Evolutionary conservation across 495 filamentous ascomycete genomes (phyloP).

Genomic region (Aspergillus saccharolyticus): DNA sequence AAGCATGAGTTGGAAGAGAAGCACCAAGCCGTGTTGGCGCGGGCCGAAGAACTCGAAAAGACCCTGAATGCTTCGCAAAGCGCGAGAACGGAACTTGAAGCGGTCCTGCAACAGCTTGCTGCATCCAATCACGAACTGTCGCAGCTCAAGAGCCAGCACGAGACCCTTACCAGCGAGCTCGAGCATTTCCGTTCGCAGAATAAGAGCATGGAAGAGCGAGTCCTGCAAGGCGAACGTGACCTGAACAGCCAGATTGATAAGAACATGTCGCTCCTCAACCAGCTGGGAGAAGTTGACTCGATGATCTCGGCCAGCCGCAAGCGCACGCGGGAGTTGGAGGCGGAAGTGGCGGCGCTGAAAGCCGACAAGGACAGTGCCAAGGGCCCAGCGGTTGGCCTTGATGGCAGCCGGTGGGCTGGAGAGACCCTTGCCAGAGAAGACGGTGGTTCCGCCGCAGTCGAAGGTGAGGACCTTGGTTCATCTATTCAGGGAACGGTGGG

Average conservation of each 20-base stretch:
- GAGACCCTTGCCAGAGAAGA: constrained; percentile 25
- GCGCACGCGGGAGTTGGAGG: constrained; percentile 44
- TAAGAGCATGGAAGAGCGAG: constrained; percentile 33
- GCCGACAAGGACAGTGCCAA: constrained; percentile 24
- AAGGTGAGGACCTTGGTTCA: constrained; percentile 52
- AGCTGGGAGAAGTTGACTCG: constrained; percentile 40
- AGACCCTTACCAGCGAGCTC: constrained; percentile 25
- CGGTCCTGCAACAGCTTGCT: constrained; percentile 30
- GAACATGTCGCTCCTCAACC: constrained; percentile 45
- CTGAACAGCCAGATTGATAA: constrained; percentile 45
- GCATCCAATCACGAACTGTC: constrained; percentile 33
- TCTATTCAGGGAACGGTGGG: constrained; percentile 53
- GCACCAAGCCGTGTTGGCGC: constrained; percentile 23
- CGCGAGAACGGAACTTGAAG: constrained; percentile 33
- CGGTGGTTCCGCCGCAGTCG: constrained; percentile 36
- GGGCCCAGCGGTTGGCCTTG: constrained; percentile 25
- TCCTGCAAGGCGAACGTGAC: constrained; percentile 33
- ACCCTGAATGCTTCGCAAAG: constrained; percentile 25
- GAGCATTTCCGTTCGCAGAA: constrained; percentile 30
- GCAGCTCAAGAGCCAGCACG: constrained; percentile 30
- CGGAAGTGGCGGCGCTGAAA: constrained; percentile 39
- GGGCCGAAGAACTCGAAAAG: constrained; percentile 34
- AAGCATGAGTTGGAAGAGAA: constrained; percentile 32
- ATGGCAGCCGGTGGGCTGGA: constrained; percentile 41
- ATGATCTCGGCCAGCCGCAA: constrained; percentile 35